Base-by-base conservation (phyloP, 1,139 yeast species). In the Candida sanyaensis region DNA sequence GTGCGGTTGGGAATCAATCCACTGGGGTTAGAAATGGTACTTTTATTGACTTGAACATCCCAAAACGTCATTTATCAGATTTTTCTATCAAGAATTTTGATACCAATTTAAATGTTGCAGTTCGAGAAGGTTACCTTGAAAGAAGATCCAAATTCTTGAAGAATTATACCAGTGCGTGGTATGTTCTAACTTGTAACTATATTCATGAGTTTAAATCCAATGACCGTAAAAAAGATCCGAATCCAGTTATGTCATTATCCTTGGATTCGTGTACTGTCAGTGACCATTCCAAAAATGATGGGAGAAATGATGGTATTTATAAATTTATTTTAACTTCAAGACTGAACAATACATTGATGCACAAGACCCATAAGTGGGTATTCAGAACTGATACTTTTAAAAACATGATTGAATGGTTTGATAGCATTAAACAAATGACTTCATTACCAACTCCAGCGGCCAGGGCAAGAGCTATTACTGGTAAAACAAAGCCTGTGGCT, bases 311-410 rank as follows among this genome's bases (percentile, higher is more conserved):
- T 37, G 80, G 83, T 5, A 72, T 73, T 48, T 88, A 85, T 69
- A 91, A 90, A 67, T 93, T 93, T 68, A 88, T 90, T 21, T 74
- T 93, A 51, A 80, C 80, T 53, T 86, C 95, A 24, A 88, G 85
- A 57, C 73, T 65, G 66, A 84, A 86, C 56, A 81, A 81, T 55
- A 91, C 92, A 9, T 62, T 75, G 52, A 73, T 75, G 61, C 87
- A 86, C 55, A 79, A 90, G 60, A 88, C 90, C 45, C 97, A 92
- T 68, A 91, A 90, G 60, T 91, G 95, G 90, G 96, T 91, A 9
- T 92, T 93, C 71, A 78, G 96, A 58, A 86, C 96, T 24, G 92
- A 88, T 60, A 80, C 86, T 41, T 87, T 87, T 60, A 86, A 83
- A 42, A 72, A 79, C 43, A 87, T 91, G 92, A 82, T 86, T 60